Percentiles rank a stretch among this genome's conserved stretches.
Conservation (phyloP, 2,329 filamentous ascomycete genomes). For the Pseudonectria buxi region DNA sequence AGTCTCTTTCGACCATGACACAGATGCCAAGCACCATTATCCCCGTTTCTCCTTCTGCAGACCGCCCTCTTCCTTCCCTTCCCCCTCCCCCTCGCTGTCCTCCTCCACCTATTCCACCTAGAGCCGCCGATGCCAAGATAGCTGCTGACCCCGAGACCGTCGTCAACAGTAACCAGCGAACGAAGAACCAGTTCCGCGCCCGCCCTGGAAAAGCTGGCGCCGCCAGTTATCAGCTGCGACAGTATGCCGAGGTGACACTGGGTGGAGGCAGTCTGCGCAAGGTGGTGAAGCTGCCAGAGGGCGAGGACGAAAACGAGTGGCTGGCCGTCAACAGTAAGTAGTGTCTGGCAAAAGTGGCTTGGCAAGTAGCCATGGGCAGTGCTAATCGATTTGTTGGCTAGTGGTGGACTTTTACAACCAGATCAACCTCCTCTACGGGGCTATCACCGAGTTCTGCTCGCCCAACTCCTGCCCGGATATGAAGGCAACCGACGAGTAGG, state of each 20-base stretch:
- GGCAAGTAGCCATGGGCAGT: neutral
- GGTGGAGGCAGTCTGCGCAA: constrained; percentile 92
- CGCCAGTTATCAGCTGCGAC: constrained; percentile 84
- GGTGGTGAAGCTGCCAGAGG: constrained; percentile 93
- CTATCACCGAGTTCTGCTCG: constrained; percentile 98
- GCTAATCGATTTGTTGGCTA: constrained; percentile 29
- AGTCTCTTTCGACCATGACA: constrained; percentile 26
- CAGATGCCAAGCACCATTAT: constrained; percentile 25
- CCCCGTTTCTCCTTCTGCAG: constrained; percentile 19
- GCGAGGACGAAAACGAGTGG: constrained; percentile 98
- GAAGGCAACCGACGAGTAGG: constrained; percentile 98
- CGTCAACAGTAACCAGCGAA: constrained; percentile 67
- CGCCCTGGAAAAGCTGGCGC: constrained; percentile 82
- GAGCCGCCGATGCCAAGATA: neutral
- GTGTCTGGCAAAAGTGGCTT: neutral
- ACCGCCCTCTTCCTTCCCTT: constrained; percentile 3
- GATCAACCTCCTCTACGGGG: constrained; percentile 96
- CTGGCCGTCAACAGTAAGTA: constrained; percentile 85
- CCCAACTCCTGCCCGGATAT: constrained; percentile 96
- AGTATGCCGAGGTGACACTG: constrained; percentile 95
- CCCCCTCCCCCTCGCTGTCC: constrained; percentile 10
- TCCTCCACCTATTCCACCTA: constrained; percentile 7
- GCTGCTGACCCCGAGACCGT: constrained; percentile 24
- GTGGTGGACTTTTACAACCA: constrained; percentile 99
- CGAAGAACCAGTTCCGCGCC: constrained; percentile 85